Percentiles rank a stretch among this genome's conserved stretches.
These are phyloP conservation scores for Cucurbita argyrosperma DNA, from an alignment of 306 rosid species.

Conservation along the genomic window DNA sequence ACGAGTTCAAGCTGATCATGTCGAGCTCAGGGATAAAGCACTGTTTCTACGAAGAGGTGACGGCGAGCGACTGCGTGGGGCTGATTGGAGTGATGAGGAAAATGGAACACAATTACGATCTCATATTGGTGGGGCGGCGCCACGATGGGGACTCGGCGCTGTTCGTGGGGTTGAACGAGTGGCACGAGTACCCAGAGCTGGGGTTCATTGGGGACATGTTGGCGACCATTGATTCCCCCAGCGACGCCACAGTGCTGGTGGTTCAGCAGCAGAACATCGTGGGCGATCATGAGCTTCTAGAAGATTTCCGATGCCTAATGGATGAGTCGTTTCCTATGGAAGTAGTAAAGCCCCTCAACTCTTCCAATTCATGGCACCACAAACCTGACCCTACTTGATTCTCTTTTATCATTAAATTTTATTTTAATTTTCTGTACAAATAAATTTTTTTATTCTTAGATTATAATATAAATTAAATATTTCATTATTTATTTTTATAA, in stretches of 20 bases:
- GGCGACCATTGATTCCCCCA: conserved; percentile 19
- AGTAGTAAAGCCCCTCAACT: neutral
- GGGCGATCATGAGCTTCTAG: neutral
- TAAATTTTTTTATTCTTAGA: too few species aligned
- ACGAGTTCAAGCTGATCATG: conserved; percentile 8
- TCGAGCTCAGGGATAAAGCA: neutral
- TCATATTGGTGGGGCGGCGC: conserved; percentile 40
- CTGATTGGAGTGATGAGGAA: conserved; percentile 21
- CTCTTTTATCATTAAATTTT: too few species aligned
- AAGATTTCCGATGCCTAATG: neutral
- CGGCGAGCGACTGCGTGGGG: conserved; percentile 23
- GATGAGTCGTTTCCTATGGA: neutral
- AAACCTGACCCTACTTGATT: neutral
- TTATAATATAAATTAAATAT: too few species aligned
- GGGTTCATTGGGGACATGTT: conserved; percentile 45
- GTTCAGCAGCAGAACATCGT: conserved; percentile 38
- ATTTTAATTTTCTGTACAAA: too few species aligned
- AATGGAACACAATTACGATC: conserved; percentile 22
- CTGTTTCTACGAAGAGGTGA: conserved; percentile 23
- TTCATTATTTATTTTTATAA: neutral
- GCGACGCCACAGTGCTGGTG: conserved; percentile 30
- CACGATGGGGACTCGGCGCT: conserved; percentile 20
- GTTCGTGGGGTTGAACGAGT: conserved; percentile 30
- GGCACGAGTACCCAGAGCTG: conserved; percentile 54
- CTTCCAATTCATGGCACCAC: neutral